Evolutionary conservation across 306 rosid species (phyloP).

Genomic region (Trifolium repens): DNA sequence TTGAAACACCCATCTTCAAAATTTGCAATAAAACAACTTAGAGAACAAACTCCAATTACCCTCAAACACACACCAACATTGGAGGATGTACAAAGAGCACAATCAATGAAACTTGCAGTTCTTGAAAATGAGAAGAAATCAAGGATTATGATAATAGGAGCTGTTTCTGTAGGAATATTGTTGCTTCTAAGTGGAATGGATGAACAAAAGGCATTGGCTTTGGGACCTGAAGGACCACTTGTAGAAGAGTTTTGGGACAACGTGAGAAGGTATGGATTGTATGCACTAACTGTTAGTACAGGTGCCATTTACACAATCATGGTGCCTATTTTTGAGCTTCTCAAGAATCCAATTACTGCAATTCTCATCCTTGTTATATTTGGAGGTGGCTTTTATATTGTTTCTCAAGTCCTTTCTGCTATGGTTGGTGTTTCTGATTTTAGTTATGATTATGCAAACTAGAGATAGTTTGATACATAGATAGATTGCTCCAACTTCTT

Average conservation of each 20-base stretch:
- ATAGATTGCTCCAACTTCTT: too few species aligned
- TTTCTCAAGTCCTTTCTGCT: constrained; percentile 82
- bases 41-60: not conserved
- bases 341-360: constrained; percentile 91
- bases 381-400: constrained; percentile 64
- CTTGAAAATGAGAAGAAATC: constrained; percentile 35
- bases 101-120: constrained; percentile 25
- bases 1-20: constrained; percentile 37
- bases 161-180: constrained; percentile 67
- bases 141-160: constrained; percentile 62
- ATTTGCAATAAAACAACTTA: not conserved
- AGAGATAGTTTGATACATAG: not conserved
- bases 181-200: constrained; percentile 57
- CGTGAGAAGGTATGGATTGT: constrained; percentile 79
- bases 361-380: constrained; percentile 66
- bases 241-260: constrained; percentile 98
- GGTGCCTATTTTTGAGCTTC: constrained; percentile 67
- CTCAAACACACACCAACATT: not conserved
- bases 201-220: constrained; percentile 73
- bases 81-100: constrained; percentile 11
- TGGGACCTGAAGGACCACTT: constrained; percentile 92
- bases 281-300: constrained; percentile 84
- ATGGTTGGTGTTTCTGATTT: constrained; percentile 92
- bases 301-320: constrained; percentile 77
- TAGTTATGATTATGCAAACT: constrained; percentile 57